Conservation (phyloP, 768 basidiomycete genomes). For the Sporobolomyces roseus region DNA sequence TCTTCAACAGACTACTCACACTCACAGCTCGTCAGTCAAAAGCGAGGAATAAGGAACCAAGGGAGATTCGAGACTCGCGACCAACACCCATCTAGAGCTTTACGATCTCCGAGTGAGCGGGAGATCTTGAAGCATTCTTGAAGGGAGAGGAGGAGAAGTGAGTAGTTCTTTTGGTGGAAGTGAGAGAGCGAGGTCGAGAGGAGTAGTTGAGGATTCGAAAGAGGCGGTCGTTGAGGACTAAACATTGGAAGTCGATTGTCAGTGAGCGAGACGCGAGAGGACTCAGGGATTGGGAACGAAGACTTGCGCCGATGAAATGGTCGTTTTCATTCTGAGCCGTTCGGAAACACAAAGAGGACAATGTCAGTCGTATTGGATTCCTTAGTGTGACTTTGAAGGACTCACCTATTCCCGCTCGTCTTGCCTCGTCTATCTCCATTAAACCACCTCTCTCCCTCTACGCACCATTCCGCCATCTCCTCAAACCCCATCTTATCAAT, state of each 20-base stretch:
- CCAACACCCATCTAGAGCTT: not conserved
- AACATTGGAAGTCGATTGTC: too few relatives aligned
- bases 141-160: not conserved
- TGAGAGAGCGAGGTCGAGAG: not conserved
- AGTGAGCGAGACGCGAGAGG: too few relatives aligned
- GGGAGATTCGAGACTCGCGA: not conserved
- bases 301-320: too few relatives aligned
- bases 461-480: constrained; percentile 7
- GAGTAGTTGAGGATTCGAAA: not conserved
- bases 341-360: too few relatives aligned
- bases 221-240: not conserved
- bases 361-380: too few relatives aligned
- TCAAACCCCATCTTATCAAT: constrained; percentile 13
- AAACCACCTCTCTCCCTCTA: not conserved
- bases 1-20: not conserved
- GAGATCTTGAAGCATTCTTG: constrained; percentile 1
- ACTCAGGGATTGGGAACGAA: too few relatives aligned
- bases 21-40: too few relatives aligned
- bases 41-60: not conserved
- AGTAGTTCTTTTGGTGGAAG: not conserved
- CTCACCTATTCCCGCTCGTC: too few relatives aligned
- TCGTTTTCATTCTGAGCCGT: too few relatives aligned
- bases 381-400: too few relatives aligned
- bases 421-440: not conserved
- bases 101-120: not conserved